Evolutionary conservation across 306 rosid genomes (phyloP).

Genomic region (Rubus parviflorus): DNA sequence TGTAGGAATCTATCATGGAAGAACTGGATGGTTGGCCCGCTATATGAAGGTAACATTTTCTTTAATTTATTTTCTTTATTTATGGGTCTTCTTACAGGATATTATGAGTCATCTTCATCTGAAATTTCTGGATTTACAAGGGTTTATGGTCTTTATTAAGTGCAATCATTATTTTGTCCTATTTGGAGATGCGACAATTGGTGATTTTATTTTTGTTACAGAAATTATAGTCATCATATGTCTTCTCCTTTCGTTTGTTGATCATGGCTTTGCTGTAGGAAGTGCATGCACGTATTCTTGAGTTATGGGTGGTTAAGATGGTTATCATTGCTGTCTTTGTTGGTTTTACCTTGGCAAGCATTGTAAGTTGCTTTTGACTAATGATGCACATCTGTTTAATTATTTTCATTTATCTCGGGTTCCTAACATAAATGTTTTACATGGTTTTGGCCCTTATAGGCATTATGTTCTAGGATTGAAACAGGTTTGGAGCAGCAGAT

Average conservation of each 20-base stretch:
- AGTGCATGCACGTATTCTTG: constrained; percentile 88
- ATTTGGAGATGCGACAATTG: neutral
- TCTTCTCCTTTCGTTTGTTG: constrained; percentile 21
- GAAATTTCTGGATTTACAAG: neutral
- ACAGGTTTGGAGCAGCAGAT: constrained; percentile 92
- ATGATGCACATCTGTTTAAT: neutral
- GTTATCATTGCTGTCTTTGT: constrained; percentile 62
- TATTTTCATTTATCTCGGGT: neutral
- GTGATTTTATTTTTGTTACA: neutral
- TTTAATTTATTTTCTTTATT: neutral
- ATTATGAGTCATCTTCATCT: neutral
- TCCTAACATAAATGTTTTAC: constrained; percentile 10
- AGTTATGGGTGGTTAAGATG: constrained; percentile 78
- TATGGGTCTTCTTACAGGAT: neutral
- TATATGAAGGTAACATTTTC: constrained; percentile 78
- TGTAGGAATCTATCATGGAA: constrained; percentile 59
- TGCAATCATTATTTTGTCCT: neutral
- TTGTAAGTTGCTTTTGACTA: constrained; percentile 58
- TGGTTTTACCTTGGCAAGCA: constrained; percentile 83
- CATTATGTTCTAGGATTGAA: constrained; percentile 82
- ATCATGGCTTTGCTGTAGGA: constrained; percentile 52
- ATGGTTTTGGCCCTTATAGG: constrained; percentile 40
- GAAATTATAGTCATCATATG: constrained; percentile 5
- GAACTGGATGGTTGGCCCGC: constrained; percentile 67
- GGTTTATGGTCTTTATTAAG: neutral